A percentile compares a stretch with the other conserved stretches of the same genome.
Evolutionary conservation across 352 stramenopile genomes (phyloP).

Genomic region (Phytophthora tentaculata): DNA sequence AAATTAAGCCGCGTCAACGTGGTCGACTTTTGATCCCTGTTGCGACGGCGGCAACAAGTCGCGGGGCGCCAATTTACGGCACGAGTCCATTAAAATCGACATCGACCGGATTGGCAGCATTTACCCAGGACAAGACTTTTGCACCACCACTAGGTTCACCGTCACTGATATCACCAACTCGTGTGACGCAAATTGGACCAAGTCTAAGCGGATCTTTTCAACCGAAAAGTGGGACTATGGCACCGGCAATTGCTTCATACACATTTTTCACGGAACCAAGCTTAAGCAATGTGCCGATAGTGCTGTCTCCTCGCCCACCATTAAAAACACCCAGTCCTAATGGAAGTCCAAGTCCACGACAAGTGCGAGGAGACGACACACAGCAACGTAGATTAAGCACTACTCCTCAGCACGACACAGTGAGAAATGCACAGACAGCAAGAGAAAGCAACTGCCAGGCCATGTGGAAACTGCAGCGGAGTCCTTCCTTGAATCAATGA

Average conservation of each 20-base stretch:
- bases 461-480: constrained; percentile 56
- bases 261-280: constrained; percentile 11
- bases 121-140: constrained; percentile 10
- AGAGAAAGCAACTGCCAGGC: constrained; percentile 26
- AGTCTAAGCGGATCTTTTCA: constrained; percentile 26
- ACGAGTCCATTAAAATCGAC: constrained; percentile 10
- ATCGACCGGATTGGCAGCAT: constrained; percentile 1
- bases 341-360: constrained; percentile 16
- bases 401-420: constrained; percentile 10
- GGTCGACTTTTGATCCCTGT: constrained; percentile 1
- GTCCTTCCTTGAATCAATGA: constrained; percentile 29
- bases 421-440: constrained; percentile 9
- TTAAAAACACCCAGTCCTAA: not conserved
- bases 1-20: constrained; percentile 9
- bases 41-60: constrained; percentile 7
- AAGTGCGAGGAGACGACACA: constrained; percentile 1
- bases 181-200: constrained; percentile 12
- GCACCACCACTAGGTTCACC: not conserved
- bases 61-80: constrained; percentile 16
- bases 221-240: constrained; percentile 9
- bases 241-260: not conserved
- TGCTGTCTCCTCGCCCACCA: constrained; percentile 19
- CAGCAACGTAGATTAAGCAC: constrained; percentile 16
- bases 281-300: not conserved
- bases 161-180: constrained; percentile 9